These are phyloP conservation scores for Anthracocystis walkeri DNA, from an alignment of 1,284 basidiomycete genomes.

Conservation along the genomic window DNA sequence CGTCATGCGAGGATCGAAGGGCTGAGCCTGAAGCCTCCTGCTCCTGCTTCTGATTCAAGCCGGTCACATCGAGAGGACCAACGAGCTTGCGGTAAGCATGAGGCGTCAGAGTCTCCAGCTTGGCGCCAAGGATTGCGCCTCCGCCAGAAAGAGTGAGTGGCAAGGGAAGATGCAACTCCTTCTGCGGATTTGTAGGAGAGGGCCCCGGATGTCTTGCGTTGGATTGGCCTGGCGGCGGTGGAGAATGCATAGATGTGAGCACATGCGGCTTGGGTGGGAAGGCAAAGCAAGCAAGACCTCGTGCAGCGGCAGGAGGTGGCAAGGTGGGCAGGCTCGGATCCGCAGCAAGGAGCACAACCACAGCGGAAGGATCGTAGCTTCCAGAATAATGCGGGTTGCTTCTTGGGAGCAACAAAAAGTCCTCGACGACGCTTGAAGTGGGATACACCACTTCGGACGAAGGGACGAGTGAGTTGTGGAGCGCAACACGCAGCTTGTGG, in stretches of 20 bases:
- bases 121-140: slow-evolving; percentile 60
- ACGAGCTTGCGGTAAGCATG: slow-evolving; percentile 60
- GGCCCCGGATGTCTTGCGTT: neutral
- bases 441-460: slow-evolving; percentile 76
- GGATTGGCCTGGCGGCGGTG: neutral
- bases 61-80: slow-evolving; percentile 39
- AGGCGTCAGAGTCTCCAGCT: slow-evolving; percentile 43
- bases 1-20: slow-evolving; percentile 29
- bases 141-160: slow-evolving; percentile 55
- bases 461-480: slow-evolving; percentile 69
- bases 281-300: slow-evolving; percentile 58
- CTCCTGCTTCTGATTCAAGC: slow-evolving; percentile 45
- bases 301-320: slow-evolving; percentile 60
- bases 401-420: slow-evolving; percentile 81
- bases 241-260: neutral
- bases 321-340: slow-evolving; percentile 59
- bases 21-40: slow-evolving; percentile 22
- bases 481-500: slow-evolving; percentile 69
- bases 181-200: slow-evolving; percentile 12
- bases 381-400: slow-evolving; percentile 80
- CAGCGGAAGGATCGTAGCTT: slow-evolving; percentile 78
- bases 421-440: slow-evolving; percentile 71
- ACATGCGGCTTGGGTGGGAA: slow-evolving; percentile 53
- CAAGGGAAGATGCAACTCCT: slow-evolving; percentile 56
- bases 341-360: slow-evolving; percentile 72